Base-by-base conservation (phyloP, 345 rosid species). In the Lumnitzera racemosa region DNA sequence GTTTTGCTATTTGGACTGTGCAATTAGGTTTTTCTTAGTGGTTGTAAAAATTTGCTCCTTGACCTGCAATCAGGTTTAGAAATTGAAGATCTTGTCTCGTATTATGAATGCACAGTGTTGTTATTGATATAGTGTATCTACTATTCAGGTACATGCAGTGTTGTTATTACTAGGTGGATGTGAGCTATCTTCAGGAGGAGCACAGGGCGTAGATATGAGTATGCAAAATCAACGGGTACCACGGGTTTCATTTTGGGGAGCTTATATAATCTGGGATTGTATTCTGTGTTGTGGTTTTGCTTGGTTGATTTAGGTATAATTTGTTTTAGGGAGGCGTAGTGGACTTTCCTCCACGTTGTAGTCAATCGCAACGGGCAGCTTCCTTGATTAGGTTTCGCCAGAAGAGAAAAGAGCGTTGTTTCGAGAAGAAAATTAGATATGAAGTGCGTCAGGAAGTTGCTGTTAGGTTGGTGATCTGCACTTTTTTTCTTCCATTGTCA, bases 401-500 rank as follows among this genome's bases (percentile, higher is more conserved):
- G 82, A 91, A 91, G 86, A 87, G 96, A 61, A 89, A 82, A 78
- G 91, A 91, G 68, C 80, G 98, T 15, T 85, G 92, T 76, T 89
- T 83, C 70, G 92, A 87, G 58, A 92, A 87, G 90, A 92, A 92
- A 87, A 94, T 92, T 46, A 67, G 98, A 80, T 92, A 92, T 62
- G 70, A 83, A 63, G 98, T 92, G 65, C 96, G 98, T 58, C 96
- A 89, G 74, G 98, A 92, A 79, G 98, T 92, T 48, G 98, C 96
- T 5, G 86, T 83, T 56, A 92, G 96, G 98, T 92, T 47, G 50
- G 59, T 58, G 36, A 29, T 16, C 5, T 55, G 58, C 15, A 24
- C 51, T 15, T 52, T 49, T 16, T 48, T 54, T 12, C 55, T 41
- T 31, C n/a, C 61, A 43, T n/a, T 24, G 48, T 13, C 15, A 24